Evolutionary conservation across 805 yeast genomes (phyloP), one percentile per base, ranked within the genome.

Genomic region (Yamadazyma takamatsuzukensis): DNA sequence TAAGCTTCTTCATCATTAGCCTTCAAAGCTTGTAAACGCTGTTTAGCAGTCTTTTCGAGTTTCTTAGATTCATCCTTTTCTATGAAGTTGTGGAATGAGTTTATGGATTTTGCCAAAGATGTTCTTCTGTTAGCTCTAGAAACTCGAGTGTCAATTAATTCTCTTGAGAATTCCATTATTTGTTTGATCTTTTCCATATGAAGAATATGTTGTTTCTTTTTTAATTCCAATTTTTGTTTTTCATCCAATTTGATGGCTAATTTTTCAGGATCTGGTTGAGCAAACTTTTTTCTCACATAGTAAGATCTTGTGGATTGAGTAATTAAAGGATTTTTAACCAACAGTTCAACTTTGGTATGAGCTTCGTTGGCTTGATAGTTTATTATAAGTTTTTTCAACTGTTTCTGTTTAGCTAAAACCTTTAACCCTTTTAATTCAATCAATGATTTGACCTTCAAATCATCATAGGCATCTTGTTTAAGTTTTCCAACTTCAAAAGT

Each of bases 1-100:
- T 84, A 84, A 2, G 93, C 93, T 53, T 84, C 95, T 58, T 84
- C 94, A 64, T 84, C 95, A 54, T 84, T 83, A 12, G 89, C 84
- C 56, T 81, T 83, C 68, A 84, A 74, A 18, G 93, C 93, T 50
- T 81, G 88, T 59, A 84, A 73, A 75, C 95, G 82, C 54, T 83
- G 89, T 51, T 80, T 83, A n/a, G 94, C 94, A 18, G 80, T 83
- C 53, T 76, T 78, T 56, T 84, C 93, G 40, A 81, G 59, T 56
- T 80, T 74, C 61, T 74, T 82, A 40, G 78, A 75, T 56, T 83
- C 93, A 36, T 84, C 95, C 53, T 75, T 79, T 53, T 83, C 93
- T 16, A 78, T 70, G 36, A 61, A 60, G 37, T 61, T 64, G 46
- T 80, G 87, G 60, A 64, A 72, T 43, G 62, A 65, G 37, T 48